Evolutionary conservation across 768 basidiomycete species (phyloP).

Genomic region (Rhizopogon rudus): DNA sequence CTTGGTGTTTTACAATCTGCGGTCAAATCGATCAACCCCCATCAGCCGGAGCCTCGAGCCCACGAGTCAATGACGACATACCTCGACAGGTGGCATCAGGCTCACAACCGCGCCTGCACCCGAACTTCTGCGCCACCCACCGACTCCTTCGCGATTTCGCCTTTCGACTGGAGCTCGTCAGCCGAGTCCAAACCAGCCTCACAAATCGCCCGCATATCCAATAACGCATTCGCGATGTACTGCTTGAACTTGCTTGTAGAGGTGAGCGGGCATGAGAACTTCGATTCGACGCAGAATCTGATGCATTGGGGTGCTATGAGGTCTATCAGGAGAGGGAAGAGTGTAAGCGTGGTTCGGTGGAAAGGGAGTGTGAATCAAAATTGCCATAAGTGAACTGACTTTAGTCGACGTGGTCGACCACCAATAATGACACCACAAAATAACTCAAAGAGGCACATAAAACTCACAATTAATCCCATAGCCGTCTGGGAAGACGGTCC

Average conservation of each 20-base stretch:
- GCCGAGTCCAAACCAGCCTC: neutral
- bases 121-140: neutral
- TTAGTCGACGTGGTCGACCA: neutral
- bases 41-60: neutral
- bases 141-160: too few species aligned
- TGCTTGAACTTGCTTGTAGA: slow-evolving; percentile 67
- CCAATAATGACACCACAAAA: neutral
- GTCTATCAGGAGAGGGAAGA: slow-evolving; percentile 46
- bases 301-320: slow-evolving; percentile 72
- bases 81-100: neutral
- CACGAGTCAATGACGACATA: neutral
- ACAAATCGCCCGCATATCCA: slow-evolving; percentile 65
- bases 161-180: neutral
- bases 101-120: neutral
- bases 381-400: slow-evolving; percentile 13
- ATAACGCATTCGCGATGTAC: slow-evolving; percentile 55
- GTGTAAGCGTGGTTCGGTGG: neutral
- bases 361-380: neutral
- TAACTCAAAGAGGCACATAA: neutral
- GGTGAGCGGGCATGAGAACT: slow-evolving; percentile 62
- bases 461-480: slow-evolving; percentile 91
- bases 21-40: neutral
- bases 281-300: slow-evolving; percentile 94
- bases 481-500: slow-evolving; percentile 75
- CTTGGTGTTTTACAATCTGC: neutral